Conservation (phyloP, 108 stramenopile species). For the Nannochloropsis salina region DNA sequence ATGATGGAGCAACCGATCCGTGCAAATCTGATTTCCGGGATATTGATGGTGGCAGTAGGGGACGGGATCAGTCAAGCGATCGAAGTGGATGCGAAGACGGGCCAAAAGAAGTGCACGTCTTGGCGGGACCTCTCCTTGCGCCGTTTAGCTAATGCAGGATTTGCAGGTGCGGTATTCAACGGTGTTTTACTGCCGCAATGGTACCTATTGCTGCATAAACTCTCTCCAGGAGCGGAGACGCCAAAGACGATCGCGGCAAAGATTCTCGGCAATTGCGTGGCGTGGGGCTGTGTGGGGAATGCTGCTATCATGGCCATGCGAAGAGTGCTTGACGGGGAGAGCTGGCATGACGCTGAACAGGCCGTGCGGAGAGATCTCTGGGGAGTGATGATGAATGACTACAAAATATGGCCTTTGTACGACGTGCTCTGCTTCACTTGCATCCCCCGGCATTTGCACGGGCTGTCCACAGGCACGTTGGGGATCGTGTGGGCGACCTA, state of each 20-base stretch:
- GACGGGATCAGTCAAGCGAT: constrained; percentile 10
- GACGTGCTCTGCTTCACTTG: neutral
- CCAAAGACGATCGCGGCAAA: neutral
- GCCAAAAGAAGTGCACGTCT: neutral
- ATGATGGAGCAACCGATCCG: constrained; percentile 11
- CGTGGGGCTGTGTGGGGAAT: neutral
- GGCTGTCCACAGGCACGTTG: neutral
- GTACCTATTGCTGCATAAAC: neutral
- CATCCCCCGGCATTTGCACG: neutral
- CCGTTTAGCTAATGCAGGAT: neutral
- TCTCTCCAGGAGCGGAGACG: constrained; percentile 1
- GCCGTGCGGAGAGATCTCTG: neutral
- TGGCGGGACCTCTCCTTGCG: neutral
- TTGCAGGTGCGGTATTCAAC: constrained; percentile 14
- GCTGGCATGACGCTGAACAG: neutral
- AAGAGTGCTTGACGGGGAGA: neutral
- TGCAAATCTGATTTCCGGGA: neutral
- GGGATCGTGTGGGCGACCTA: neutral
- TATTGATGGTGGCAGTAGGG: neutral
- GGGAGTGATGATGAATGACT: constrained; percentile 15
- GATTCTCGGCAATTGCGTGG: neutral
- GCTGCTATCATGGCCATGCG: constrained; percentile 6
- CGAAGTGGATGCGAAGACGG: neutral
- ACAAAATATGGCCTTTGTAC: constrained; percentile 8
- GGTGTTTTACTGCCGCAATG: constrained; percentile 9